These are phyloP conservation scores for Oidiodendron maius DNA, from an alignment of 495 filamentous ascomycete species.

Conservation along the genomic window DNA sequence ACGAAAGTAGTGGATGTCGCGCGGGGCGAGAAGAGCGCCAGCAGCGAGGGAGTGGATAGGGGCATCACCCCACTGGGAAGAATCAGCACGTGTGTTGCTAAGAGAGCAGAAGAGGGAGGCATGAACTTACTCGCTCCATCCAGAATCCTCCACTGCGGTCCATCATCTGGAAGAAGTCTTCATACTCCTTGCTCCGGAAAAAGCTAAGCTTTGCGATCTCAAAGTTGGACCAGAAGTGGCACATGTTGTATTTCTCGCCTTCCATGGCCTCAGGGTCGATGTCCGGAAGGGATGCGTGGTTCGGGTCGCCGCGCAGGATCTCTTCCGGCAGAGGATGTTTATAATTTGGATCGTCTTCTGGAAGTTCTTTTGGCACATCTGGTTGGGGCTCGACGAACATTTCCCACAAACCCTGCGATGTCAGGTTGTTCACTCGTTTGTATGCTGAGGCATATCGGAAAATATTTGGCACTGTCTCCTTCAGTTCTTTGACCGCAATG, in stretches of 20 bases:
- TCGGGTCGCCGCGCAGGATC: slow-evolving; percentile 70
- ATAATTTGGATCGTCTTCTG: slow-evolving; percentile 53
- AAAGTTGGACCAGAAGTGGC: slow-evolving; percentile 99
- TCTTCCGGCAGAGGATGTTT: slow-evolving; percentile 78
- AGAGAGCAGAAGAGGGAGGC: slow-evolving; percentile 7
- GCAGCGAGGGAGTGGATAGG: slow-evolving; percentile 97
- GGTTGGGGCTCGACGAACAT: slow-evolving; percentile 85
- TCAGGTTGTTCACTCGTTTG: slow-evolving; percentile 86
- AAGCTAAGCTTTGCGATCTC: slow-evolving; percentile 94
- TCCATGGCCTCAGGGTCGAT: slow-evolving; percentile 95
- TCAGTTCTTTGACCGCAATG: slow-evolving; percentile 97
- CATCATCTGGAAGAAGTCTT: slow-evolving; percentile 99
- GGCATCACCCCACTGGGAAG: slow-evolving; percentile 86
- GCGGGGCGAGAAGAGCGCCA: slow-evolving; percentile 73
- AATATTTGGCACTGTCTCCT: slow-evolving; percentile 97
- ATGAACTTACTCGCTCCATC: slow-evolving; percentile 82
- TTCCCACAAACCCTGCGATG: slow-evolving; percentile 92
- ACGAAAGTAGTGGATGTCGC: slow-evolving; percentile 97
- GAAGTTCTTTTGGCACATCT: slow-evolving; percentile 41
- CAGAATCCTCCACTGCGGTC: slow-evolving; percentile 96
- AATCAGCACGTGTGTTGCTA: slow-evolving; percentile 25
- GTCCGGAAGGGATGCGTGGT: slow-evolving; percentile 63
- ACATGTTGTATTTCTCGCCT: slow-evolving; percentile 98
- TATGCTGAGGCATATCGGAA: slow-evolving; percentile 99
- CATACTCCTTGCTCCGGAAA: slow-evolving; percentile 93